phyloP scores from a whole-genome alignment of 2,329 filamentous ascomycete genomes.

The Colletotrichum destructivum region DNA sequence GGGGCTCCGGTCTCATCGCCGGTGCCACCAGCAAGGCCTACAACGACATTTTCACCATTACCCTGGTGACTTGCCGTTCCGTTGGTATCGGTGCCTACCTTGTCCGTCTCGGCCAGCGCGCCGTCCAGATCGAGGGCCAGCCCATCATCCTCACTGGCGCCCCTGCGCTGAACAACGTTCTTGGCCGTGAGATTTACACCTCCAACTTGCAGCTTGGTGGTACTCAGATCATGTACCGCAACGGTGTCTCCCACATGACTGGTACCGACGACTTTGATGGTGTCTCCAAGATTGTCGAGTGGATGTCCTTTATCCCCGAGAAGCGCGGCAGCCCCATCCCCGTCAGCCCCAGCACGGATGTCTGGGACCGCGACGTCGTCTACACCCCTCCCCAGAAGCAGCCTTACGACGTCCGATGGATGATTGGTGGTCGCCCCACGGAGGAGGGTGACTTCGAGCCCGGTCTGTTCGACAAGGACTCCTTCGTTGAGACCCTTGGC shows the following conservation, averaged over 20 bases:
- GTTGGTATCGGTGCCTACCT: slow-evolving; percentile 99
- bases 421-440: slow-evolving; percentile 90
- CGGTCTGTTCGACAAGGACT: slow-evolving; percentile 96
- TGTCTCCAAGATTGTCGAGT: slow-evolving; percentile 97
- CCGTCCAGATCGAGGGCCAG: slow-evolving; percentile 98
- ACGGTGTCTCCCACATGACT: slow-evolving; percentile 99
- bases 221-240: slow-evolving; percentile 99
- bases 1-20: slow-evolving; percentile 97
- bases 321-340: slow-evolving; percentile 94
- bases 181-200: slow-evolving; percentile 98
- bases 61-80: slow-evolving; percentile 96
- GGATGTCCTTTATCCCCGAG: slow-evolving; percentile 97
- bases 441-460: slow-evolving; percentile 83
- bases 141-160: slow-evolving; percentile 99
- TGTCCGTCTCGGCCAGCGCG: slow-evolving; percentile 97
- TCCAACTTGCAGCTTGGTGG: slow-evolving; percentile 99
- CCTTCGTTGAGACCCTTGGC: slow-evolving; percentile 95
- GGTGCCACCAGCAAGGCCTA: slow-evolving; percentile 97
- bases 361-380: slow-evolving; percentile 92
- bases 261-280: slow-evolving; percentile 98
- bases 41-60: slow-evolving; percentile 99
- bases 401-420: slow-evolving; percentile 92
- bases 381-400: slow-evolving; percentile 88
- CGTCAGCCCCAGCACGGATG: slow-evolving; percentile 87
- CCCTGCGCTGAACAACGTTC: slow-evolving; percentile 96